Conservation (phyloP, 805 yeast species). For the Candida tallmaniae region DNA sequence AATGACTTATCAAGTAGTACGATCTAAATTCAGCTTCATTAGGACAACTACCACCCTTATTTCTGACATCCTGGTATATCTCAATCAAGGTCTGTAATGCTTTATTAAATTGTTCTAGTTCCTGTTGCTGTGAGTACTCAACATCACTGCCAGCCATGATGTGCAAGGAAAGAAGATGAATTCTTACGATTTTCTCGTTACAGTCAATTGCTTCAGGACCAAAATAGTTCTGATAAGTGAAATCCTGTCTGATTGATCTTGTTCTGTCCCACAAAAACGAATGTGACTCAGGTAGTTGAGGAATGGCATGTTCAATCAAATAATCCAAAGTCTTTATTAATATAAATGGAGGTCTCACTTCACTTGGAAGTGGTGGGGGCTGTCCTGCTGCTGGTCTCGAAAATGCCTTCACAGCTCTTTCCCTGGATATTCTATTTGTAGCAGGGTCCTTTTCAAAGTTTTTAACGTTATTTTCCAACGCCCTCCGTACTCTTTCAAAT, state of each 20-base stretch:
- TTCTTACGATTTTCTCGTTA: conserved; percentile 84
- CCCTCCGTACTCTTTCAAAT: conserved; percentile 84
- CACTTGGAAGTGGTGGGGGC: conserved; percentile 96
- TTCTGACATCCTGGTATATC: conserved; percentile 76
- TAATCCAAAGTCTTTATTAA: conserved; percentile 65
- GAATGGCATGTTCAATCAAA: conserved; percentile 59
- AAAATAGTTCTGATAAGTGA: conserved; percentile 88
- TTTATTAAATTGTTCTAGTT: conserved; percentile 88
- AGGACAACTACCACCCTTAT: conserved; percentile 62
- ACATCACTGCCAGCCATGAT: conserved; percentile 68
- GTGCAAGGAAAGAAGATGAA: conserved; percentile 79
- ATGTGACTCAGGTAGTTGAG: conserved; percentile 75
- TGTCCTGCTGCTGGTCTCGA: conserved; percentile 98
- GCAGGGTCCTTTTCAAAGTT: conserved; percentile 64
- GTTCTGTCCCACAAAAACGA: conserved; percentile 97
- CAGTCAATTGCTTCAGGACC: conserved; percentile 95
- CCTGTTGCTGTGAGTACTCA: conserved; percentile 92
- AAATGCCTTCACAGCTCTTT: conserved; percentile 80
- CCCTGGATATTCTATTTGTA: conserved; percentile 49
- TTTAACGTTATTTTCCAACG: conserved; percentile 82
- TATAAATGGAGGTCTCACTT: conserved; percentile 88
- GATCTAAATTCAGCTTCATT: conserved; percentile 94
- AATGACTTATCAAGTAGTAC: conserved; percentile 72
- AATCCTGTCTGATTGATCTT: conserved; percentile 93
- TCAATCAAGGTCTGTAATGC: conserved; percentile 85